Evolutionary conservation across 73 alveolate genomes (phyloP), one percentile per base, ranked within the genome.

Genomic region (Stentor roeselii): DNA sequence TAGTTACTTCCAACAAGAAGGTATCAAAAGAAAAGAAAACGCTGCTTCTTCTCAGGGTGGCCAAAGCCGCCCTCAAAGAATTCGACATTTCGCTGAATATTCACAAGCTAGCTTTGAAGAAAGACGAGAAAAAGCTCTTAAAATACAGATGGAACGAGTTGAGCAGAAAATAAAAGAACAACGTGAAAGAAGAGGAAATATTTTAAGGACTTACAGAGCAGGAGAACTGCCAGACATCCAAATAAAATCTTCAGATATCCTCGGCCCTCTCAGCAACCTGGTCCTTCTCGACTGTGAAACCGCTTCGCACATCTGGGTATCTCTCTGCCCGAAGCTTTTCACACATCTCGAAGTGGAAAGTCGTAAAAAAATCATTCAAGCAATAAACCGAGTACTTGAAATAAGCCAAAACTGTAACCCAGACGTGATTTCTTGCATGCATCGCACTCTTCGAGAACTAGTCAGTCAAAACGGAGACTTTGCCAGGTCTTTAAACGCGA

Each of bases 201-300:
- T 92, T 59, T 90, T 88, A 85, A 90, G 98, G 84, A 84, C 86
- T 58, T 94, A 94, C 83, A 82, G 98, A 84, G 89, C 82, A 42
- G 98, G 98, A n/a, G 98, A 94, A 78, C 86, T 94, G 42, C 98
- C 98, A 3, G 98, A 94, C 86, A 94, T 94, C 34, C 90, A 92
- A 86, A 94, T 94, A 3, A 82, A 86, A 75, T 88, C 89, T 77
- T 88, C 87, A 42, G 98, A 94, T 78, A 60, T 94, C 3, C 84
- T 94, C 59, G 85, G 80, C 75, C 98, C 98, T 36, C 82, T 94
- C 39, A 76, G 84, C 86, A 95, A 94, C 30, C 90, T 94, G 39
- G 78, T 91, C 36, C 87, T 84, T 78, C 85, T 86, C 75, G 95
- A 92, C 78, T 74, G 90, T 39, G 95, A 89, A 75, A 86, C 92